Evolutionary conservation across 768 basidiomycete genomes (phyloP), one percentile per base, ranked within the genome.

Genomic region (Mycena maculata): DNA sequence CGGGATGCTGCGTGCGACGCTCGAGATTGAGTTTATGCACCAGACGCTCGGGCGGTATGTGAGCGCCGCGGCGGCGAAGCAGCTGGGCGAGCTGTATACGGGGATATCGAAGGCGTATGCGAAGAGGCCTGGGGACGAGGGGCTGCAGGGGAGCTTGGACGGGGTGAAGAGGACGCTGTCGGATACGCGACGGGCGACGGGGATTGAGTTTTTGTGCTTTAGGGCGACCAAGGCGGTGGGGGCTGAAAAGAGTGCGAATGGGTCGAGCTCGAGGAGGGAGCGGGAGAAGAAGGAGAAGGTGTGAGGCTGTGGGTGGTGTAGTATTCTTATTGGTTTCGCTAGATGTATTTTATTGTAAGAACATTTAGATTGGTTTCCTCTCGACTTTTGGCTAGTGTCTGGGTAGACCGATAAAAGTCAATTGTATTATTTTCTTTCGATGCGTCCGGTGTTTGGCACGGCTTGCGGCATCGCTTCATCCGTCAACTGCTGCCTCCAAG

Each of bases 11-110:
- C 89, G 94, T 52, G 98, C 98, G 16, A 99, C 98, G 6, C 90
- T 99, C 28, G 97, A 99, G 79, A 98, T 99, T 71, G 98, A 99
- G 81, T 99, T 99, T 82, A 90, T 99, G 85, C 97, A 99, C 78
- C 98, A 99, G 81, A 95, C 94, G 8, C 83, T 99, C 44, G 89
- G 91, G 31, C 90, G 93, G 71, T 96, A 97, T 76, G 92, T 98
- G 59, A 92, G 93, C 18, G 83, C 90, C 1, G 74, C 85, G 9
- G 94, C 97, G 16, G 92, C 92, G 38, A 89, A 90, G 74, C 94
- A 90, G 53, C 87, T 99, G 28, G 92, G 94, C 31, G 93, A 97
- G 63, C 85, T 99, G 57, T 99, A 99, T 81, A 93, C 91, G 76
- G 94, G 91, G 72, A 98, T 99, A 70, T 97, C 96, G 15, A 90